Conservation (phyloP, 768 basidiomycete species). For the Boletus speciosus region DNA sequence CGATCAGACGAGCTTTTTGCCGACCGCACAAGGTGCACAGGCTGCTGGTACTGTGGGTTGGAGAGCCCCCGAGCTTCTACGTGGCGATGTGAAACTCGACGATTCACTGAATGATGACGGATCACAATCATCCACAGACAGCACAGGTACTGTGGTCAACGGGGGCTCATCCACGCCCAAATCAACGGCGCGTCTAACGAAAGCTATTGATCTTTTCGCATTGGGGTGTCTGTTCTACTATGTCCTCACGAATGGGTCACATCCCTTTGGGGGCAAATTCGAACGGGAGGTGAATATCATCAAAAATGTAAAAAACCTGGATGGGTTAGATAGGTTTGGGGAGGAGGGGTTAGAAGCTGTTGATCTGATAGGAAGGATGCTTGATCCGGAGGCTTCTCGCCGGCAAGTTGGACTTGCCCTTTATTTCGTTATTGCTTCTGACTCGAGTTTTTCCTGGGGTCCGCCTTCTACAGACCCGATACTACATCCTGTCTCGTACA, state of each 20-base stretch:
- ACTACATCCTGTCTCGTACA: constrained; percentile 85
- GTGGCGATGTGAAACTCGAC: constrained; percentile 91
- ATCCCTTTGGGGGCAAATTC: constrained; percentile 92
- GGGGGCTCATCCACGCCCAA: constrained; percentile 14
- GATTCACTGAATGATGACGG: constrained; percentile 63
- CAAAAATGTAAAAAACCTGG: constrained; percentile 70
- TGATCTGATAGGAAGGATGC: constrained; percentile 75
- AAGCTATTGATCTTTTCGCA: constrained; percentile 95
- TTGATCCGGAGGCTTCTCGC: constrained; percentile 67
- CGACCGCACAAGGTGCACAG: constrained; percentile 85
- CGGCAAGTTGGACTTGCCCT: constrained; percentile 51
- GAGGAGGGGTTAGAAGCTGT: constrained; percentile 93
- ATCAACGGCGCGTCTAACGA: constrained; percentile 71
- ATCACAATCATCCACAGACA: constrained; percentile 65
- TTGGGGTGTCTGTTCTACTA: constrained; percentile 95
- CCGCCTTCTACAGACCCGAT: constrained; percentile 59
- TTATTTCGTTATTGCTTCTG: constrained; percentile 1
- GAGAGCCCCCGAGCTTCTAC: constrained; percentile 94
- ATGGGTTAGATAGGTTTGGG: constrained; percentile 73
- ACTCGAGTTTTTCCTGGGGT: background rate
- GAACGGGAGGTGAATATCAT: constrained; percentile 94
- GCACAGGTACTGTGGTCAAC: constrained; percentile 47
- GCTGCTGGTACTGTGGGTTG: constrained; percentile 95
- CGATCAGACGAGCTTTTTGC: constrained; percentile 95
- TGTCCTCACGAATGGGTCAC: constrained; percentile 81